Base-by-base conservation (phyloP, 345 rosid genomes). In the Aquilaria malaccensis region DNA sequence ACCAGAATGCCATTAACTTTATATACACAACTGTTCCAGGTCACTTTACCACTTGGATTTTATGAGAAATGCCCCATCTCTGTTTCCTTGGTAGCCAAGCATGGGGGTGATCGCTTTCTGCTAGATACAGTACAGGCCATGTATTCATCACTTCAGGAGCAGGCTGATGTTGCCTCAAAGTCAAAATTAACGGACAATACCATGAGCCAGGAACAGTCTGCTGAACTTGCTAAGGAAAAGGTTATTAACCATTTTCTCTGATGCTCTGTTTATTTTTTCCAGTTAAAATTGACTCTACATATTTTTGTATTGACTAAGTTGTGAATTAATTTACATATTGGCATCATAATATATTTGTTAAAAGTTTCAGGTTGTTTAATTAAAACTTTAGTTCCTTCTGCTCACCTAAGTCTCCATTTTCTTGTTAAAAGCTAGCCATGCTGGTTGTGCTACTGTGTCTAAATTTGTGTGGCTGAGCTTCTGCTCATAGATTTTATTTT, bases 201-300 rank as follows among this genome's bases (percentile, higher is more conserved):
- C 58, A 70, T 78, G 65, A 79, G 68, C 64, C 79, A 9, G 74
- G 89, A 80, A 66, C 74, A 72, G 52, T 74, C 69, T 32, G 99
- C 99, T 53, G 97, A 90, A 71, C 79, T 75, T 65, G 91, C 96
- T 47, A 94, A 94, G 82, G 99, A 90, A 69, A 94, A 86, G 95
- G 99, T 90, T 33, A 30, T 30, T 59, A 41, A 4, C 41, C 52
- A 62, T 70, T 57, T 31, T 60, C 46, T 37, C 62, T 58, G 55
- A 37, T 37, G 2, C 43, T 37, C 7, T 37, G 43, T 37, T 22
- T 22, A 22, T 22, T 45, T 41, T 11, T 71, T 10, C 45, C 46
- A 7, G 54, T 4, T 72, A 59, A 45, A 22, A 11, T 45, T 59
- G 10, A 15, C 14, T 13, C 2, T 59, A 59, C 45, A 41, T 45